These are phyloP conservation scores for Russula earlei DNA, from an alignment of 768 basidiomycete species.

Conservation along the genomic window DNA sequence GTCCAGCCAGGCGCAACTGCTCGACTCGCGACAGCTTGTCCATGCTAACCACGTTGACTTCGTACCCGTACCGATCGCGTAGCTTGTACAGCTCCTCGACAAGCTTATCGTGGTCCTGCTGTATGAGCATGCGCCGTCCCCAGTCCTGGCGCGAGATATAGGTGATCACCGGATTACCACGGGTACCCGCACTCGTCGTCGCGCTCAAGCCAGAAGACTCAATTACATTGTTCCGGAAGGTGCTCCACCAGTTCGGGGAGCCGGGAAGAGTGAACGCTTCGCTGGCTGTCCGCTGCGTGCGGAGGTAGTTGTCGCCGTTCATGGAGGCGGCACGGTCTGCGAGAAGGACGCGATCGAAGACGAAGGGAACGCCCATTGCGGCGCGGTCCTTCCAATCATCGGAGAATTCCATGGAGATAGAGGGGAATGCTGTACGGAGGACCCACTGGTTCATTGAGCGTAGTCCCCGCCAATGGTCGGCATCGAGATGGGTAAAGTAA, in stretches of 20 bases:
- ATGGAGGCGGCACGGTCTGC: conserved; percentile 83
- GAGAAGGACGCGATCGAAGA: conserved; percentile 82
- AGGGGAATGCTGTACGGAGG: conserved; percentile 71
- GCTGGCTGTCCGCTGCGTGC: conserved; percentile 68
- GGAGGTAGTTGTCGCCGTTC: conserved; percentile 51
- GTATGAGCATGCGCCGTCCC: conserved; percentile 74
- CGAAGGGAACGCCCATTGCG: conserved; percentile 55
- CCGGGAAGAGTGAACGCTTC: conserved; percentile 69
- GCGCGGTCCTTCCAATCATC: conserved; percentile 80
- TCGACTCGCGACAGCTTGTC: conserved; percentile 73
- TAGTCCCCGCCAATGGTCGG: conserved; percentile 86
- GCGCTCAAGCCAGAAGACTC: conserved; percentile 56
- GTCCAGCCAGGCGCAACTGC: conserved; percentile 69
- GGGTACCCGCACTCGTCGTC: conserved; percentile 28
- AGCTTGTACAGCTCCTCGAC: conserved; percentile 66
- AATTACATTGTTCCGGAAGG: conserved; percentile 63
- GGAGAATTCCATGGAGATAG: conserved; percentile 66
- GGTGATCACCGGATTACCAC: conserved; percentile 69
- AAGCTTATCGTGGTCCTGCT: conserved; percentile 67
- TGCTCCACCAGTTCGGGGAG: conserved; percentile 76
- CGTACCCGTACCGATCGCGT: conserved; percentile 63
- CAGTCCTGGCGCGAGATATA: conserved; percentile 87
- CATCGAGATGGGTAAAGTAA: conserved; percentile 67
- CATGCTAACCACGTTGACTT: conserved; percentile 81
- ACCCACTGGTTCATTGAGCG: conserved; percentile 88